Percentiles rank a stretch among this genome's conserved stretches.
Conservation (phyloP, 257 asterid species). For the Rehmannia glutinosa region DNA sequence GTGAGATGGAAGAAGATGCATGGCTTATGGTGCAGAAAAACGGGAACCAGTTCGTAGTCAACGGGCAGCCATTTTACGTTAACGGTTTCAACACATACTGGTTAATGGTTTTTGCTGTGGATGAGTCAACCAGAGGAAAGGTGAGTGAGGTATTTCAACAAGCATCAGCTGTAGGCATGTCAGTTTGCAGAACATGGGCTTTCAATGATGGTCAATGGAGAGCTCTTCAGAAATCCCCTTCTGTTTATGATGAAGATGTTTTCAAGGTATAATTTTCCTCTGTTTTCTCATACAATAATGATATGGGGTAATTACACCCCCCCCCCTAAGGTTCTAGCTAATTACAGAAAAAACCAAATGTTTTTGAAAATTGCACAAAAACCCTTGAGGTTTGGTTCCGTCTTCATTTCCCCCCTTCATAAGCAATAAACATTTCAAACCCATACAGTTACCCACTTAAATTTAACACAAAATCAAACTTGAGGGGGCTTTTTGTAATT, state of each 20-base stretch:
- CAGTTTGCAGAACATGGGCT: conserved; percentile 96
- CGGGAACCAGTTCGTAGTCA: conserved; percentile 62
- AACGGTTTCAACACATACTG: conserved; percentile 97
- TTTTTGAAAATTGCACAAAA: no score
- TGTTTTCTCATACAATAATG: no score
- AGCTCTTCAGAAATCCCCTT: conserved; percentile 81
- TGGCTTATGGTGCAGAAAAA: conserved; percentile 69
- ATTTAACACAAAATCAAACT: no score
- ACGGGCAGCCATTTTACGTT: conserved; percentile 79
- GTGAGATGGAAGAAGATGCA: conserved; percentile 23
- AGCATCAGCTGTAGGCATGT: conserved; percentile 73
- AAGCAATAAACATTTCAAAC: no score
- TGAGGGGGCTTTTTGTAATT: no score
- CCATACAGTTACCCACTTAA: no score
- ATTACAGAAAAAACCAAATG: no score
- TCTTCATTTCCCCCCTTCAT: no score
- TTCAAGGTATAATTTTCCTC: conserved; percentile 63
- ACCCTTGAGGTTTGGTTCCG: no score
- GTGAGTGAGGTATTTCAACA: conserved; percentile 71
- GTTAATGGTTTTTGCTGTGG: conserved; percentile 89
- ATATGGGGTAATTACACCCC: no score
- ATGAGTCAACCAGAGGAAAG: conserved; percentile 67
- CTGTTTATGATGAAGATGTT: conserved; percentile 65
- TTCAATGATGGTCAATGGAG: conserved; percentile 96
- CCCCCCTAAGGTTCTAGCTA: no score